Conservation (phyloP, 1,284 basidiomycete genomes). For the Tremellales sp. region DNA sequence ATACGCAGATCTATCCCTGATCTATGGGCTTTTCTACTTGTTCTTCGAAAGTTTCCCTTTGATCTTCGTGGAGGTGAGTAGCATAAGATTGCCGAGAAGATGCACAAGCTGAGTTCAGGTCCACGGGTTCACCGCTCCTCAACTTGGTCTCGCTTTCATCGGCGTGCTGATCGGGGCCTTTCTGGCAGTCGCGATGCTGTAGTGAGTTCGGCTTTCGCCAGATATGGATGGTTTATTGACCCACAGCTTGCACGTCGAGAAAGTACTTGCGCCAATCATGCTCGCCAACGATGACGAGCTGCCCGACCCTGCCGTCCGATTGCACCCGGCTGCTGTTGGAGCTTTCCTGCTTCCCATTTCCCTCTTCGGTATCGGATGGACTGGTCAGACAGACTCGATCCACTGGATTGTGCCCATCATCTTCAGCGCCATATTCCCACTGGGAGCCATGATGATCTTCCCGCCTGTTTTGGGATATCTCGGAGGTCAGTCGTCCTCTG, state of each 20-base stretch:
- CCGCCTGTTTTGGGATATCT: too few relatives aligned
- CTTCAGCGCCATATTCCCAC: slow-evolving; percentile 1
- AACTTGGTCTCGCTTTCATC: slow-evolving; percentile 11
- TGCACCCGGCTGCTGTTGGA: slow-evolving; percentile 8
- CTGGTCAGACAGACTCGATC: slow-evolving; percentile 5
- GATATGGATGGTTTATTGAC: too few relatives aligned
- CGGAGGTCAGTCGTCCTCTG: too few relatives aligned
- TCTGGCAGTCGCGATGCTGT: slow-evolving; percentile 8
- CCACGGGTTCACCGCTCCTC: slow-evolving; percentile 15
- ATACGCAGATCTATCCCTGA: too few relatives aligned
- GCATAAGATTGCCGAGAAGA: too few relatives aligned
- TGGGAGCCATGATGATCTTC: too few relatives aligned
- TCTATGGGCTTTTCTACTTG: too few relatives aligned
- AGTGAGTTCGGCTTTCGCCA: too few relatives aligned
- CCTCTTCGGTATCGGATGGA: slow-evolving; percentile 15
- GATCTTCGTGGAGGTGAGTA: too few relatives aligned
- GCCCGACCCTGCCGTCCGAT: slow-evolving; percentile 14
- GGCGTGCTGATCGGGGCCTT: slow-evolving; percentile 12
- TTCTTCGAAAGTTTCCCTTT: too few relatives aligned
- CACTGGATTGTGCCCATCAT: slow-evolving; percentile 29
- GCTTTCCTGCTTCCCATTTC: slow-evolving; percentile 20
- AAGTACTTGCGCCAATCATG: slow-evolving; percentile 16
- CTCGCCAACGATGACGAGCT: slow-evolving; percentile 14
- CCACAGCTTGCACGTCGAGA: slow-evolving; percentile 14
- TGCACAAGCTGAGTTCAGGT: too few relatives aligned